Conservation (phyloP, 1,284 basidiomycete genomes). For the Irpex rosettiformis region DNA sequence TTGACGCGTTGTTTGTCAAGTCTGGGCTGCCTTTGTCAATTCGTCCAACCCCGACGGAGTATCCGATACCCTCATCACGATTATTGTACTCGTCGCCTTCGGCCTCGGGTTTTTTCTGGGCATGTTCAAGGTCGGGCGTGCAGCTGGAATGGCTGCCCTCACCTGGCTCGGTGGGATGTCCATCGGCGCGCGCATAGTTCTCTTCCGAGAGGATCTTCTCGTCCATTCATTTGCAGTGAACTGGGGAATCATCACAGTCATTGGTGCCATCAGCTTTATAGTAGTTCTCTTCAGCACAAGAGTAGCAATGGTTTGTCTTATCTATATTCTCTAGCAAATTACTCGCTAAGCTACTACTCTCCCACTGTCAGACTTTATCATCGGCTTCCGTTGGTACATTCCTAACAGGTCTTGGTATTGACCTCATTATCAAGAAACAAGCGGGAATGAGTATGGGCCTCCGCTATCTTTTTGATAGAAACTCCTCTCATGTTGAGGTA, state of each 20-base stretch:
- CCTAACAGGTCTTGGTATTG: conserved; percentile 48
- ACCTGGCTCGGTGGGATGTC: conserved; percentile 52
- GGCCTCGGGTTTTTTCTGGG: conserved; percentile 49
- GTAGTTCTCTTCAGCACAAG: conserved; percentile 43
- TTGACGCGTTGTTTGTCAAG: conserved; percentile 26
- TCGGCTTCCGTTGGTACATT: conserved; percentile 61
- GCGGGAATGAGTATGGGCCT: conserved; percentile 60
- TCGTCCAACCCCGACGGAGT: conserved; percentile 44
- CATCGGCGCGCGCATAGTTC: conserved; percentile 49
- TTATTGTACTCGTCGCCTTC: conserved; percentile 47
- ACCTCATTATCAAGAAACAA: conserved; percentile 55
- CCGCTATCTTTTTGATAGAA: conserved; percentile 59
- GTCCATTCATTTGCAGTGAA: conserved; percentile 40
- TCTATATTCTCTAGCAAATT: background rate
- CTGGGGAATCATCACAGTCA: conserved; percentile 47
- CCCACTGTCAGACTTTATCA: conserved; percentile 38
- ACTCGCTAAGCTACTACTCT: conserved; percentile 7
- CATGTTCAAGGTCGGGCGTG: conserved; percentile 43
- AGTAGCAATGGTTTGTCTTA: conserved; percentile 47
- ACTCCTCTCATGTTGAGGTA: conserved; percentile 52
- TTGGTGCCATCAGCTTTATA: conserved; percentile 39
- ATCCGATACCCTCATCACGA: conserved; percentile 47
- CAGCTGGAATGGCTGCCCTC: conserved; percentile 42
- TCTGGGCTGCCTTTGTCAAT: conserved; percentile 61
- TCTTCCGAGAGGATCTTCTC: conserved; percentile 48